Evolutionary conservation across 108 stramenopile genomes (phyloP).

Genomic region (Bacterosira constricta): DNA sequence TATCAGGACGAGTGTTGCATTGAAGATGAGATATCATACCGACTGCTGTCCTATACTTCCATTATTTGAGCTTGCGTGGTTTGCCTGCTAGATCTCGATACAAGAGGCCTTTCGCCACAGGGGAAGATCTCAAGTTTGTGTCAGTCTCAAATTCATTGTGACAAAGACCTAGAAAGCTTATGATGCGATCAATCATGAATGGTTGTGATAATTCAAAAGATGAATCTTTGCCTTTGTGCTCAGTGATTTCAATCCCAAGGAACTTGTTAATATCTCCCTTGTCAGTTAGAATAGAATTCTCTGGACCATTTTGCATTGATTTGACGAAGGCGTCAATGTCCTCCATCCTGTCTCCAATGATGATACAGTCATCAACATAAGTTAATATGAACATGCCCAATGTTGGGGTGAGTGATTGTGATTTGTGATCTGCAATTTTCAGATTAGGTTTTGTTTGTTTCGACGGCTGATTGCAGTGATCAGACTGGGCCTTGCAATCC

Average conservation of each 20-base stretch:
- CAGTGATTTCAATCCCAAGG: not conserved
- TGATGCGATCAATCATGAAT: not conserved
- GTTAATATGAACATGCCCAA: too few species aligned
- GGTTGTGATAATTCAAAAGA: slow-evolving; percentile 2
- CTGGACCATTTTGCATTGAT: not conserved
- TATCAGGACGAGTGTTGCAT: slow-evolving; percentile 31
- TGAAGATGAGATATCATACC: slow-evolving; percentile 45
- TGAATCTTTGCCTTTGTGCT: not conserved
- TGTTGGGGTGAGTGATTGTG: too few species aligned
- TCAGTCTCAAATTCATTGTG: not conserved
- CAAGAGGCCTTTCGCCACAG: not conserved
- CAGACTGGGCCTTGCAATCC: not conserved
- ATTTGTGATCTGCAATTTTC: too few species aligned
- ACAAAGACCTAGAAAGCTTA: not conserved
- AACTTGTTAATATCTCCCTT: not conserved
- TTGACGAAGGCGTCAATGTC: not conserved
- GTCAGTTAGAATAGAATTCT: slow-evolving; percentile 5
- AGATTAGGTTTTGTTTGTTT: too few species aligned
- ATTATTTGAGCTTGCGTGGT: slow-evolving; percentile 15
- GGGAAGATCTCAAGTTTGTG: not conserved
- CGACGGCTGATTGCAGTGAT: too few species aligned
- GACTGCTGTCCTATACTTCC: slow-evolving; percentile 37
- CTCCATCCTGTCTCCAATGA: not conserved
- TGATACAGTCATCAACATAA: slow-evolving; percentile 30
- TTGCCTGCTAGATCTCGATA: slow-evolving; percentile 12